Evolutionary conservation across 2,329 filamentous ascomycete species (phyloP).

Genomic region (Plenodomus lindquistii): DNA sequence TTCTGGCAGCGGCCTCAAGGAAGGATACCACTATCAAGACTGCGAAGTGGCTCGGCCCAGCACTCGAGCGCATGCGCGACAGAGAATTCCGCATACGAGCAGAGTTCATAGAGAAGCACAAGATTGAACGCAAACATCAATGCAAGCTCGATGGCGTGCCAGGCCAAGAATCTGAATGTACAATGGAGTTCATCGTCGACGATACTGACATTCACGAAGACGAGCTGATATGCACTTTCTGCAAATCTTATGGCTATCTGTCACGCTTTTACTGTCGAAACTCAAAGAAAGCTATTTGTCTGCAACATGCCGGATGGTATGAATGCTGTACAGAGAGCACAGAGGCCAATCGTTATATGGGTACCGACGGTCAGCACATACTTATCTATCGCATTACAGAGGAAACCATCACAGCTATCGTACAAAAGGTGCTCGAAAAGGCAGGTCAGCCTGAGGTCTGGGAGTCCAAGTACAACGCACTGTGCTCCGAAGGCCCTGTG

Average conservation of each 20-base stretch:
- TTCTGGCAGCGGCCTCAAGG: constrained; percentile 85
- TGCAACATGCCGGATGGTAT: constrained; percentile 77
- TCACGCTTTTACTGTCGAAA: constrained; percentile 86
- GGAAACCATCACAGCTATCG: constrained; percentile 66
- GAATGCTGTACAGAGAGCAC: constrained; percentile 73
- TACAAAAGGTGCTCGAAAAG: constrained; percentile 82
- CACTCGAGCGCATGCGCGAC: constrained; percentile 75
- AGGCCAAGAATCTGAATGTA: constrained; percentile 30
- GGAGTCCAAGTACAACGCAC: constrained; percentile 85
- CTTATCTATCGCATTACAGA: constrained; percentile 78
- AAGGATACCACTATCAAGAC: constrained; percentile 79
- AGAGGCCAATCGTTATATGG: constrained; percentile 68
- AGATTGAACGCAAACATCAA: constrained; percentile 45
- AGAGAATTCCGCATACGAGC: constrained; percentile 72
- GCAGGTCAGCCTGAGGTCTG: constrained; percentile 83
- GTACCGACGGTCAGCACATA: constrained; percentile 62
- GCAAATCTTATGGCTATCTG: constrained; percentile 89
- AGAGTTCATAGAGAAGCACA: constrained; percentile 69
- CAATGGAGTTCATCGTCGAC: constrained; percentile 39
- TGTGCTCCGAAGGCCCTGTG: constrained; percentile 80
- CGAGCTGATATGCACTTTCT: constrained; percentile 87
- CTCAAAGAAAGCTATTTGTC: constrained; percentile 79
- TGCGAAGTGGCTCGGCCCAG: constrained; percentile 92
- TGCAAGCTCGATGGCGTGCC: constrained; percentile 59
- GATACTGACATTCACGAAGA: constrained; percentile 83